A percentile compares a stretch with the other conserved stretches of the same genome.
These are phyloP conservation scores for Leucaena leucocephala DNA, from an alignment of 306 rosid species.

Conservation along the genomic window DNA sequence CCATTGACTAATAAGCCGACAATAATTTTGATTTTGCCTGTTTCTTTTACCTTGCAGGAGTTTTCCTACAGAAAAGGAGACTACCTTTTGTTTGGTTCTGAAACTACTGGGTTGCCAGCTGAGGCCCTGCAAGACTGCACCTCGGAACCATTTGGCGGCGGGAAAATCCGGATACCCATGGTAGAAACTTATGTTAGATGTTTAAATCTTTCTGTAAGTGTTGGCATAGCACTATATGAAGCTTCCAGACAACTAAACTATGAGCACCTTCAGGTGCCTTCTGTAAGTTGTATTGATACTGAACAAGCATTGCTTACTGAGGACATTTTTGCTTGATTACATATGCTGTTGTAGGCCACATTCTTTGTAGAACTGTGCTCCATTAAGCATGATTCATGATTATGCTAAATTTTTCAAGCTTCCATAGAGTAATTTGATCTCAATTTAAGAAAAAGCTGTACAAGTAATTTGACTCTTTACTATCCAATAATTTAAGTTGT, in stretches of 20 bases:
- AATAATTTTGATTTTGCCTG: constrained; percentile 18
- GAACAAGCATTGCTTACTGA: constrained; percentile 63
- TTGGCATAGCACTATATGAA: constrained; percentile 89
- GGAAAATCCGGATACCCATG: constrained; percentile 80
- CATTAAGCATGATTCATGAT: not conserved
- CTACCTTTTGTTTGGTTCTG: constrained; percentile 88
- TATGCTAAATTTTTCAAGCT: not conserved
- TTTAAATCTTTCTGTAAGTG: constrained; percentile 92
- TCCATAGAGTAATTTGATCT: not conserved
- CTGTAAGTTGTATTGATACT: constrained; percentile 44
- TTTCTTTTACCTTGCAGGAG: constrained; percentile 53
- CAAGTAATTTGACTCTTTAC: not conserved
- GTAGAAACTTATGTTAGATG: constrained; percentile 96
- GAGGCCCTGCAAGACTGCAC: constrained; percentile 87
- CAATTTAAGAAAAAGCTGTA: not conserved
- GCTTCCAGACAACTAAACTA: constrained; percentile 89
- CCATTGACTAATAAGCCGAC: constrained; percentile 2
- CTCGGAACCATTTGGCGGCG: constrained; percentile 70
- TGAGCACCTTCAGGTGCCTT: constrained; percentile 60
- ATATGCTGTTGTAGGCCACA: constrained; percentile 3
- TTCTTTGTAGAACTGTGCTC: not conserved
- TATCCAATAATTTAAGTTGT: not conserved
- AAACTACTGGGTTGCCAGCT: constrained; percentile 82
- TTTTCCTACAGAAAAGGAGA: constrained; percentile 85
- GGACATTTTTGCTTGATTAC: constrained; percentile 71